Evolutionary conservation across 192 early-diverging fungal genomes (phyloP).

Genomic region (Ambispora gerdemannii): DNA sequence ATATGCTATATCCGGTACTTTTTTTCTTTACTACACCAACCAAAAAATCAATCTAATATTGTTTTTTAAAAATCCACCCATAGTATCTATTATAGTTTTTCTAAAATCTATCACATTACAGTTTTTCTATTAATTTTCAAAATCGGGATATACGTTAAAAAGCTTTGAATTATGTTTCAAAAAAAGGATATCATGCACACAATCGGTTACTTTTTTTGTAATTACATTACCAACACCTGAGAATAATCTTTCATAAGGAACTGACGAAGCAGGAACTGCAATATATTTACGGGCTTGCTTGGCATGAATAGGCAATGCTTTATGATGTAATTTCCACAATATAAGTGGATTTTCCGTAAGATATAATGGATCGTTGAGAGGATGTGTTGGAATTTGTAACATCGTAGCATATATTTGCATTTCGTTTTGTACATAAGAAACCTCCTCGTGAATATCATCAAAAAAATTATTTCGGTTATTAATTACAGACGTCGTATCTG

Average conservation of each 20-base stretch:
- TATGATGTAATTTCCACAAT: not conserved
- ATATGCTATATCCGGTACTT: no score
- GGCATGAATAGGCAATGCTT: not conserved
- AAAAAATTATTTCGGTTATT: not conserved
- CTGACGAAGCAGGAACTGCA: not conserved
- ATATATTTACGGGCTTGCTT: conserved; percentile 12
- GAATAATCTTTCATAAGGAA: conserved; percentile 1
- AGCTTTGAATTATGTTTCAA: not conserved
- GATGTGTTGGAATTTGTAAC: no score
- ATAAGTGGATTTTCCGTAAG: not conserved
- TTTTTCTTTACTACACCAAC: no score
- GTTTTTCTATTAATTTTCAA: no score
- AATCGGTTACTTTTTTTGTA: conserved; percentile 5
- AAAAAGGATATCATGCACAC: conserved; percentile 6
- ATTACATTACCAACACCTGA: not conserved
- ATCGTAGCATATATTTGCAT: no score
- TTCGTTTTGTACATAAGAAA: not conserved
- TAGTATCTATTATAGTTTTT: no score
- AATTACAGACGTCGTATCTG: not conserved
- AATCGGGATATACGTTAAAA: not conserved
- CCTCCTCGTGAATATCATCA: not conserved
- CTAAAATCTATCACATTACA: no score
- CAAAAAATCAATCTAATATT: no score
- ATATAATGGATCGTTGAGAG: no score
- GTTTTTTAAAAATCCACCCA: no score